A percentile compares a stretch with the other conserved stretches of the same genome.
Conservation (phyloP, 495 filamentous ascomycete species). For the Geopyxis carbonaria region DNA sequence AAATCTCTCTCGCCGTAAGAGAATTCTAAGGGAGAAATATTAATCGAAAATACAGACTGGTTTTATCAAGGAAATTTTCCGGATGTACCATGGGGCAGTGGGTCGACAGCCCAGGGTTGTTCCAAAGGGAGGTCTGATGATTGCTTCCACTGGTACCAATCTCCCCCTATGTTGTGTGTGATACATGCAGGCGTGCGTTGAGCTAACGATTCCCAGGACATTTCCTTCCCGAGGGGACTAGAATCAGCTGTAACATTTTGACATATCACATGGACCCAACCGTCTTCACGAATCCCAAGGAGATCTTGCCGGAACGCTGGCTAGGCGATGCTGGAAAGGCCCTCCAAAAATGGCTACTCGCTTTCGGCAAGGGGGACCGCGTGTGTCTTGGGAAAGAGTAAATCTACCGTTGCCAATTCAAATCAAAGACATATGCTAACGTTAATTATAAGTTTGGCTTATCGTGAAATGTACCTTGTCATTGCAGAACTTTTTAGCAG, state of each 20-base stretch:
- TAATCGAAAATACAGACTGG: no score
- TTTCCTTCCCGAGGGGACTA: constrained; percentile 7
- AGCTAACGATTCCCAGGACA: no score
- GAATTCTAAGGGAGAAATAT: not conserved
- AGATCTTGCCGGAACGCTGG: constrained; percentile 1
- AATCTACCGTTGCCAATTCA: constrained; percentile 3
- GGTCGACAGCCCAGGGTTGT: constrained; percentile 7
- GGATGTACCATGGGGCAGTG: not conserved
- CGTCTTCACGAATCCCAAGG: not conserved
- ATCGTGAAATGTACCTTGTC: constrained; percentile 31
- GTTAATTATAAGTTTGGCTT: constrained; percentile 30
- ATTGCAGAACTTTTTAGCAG: constrained; percentile 31
- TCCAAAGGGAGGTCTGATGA: constrained; percentile 3
- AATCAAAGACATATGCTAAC: no score
- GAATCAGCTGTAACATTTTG: not conserved
- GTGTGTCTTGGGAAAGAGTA: constrained; percentile 34
- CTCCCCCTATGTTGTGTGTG: no score
- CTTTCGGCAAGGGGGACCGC: constrained; percentile 32
- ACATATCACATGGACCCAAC: not conserved
- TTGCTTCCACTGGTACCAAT: constrained; percentile 1
- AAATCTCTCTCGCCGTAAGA: not conserved
- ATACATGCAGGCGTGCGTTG: no score
- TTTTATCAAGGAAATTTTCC: constrained; percentile 1
- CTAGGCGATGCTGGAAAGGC: not conserved
- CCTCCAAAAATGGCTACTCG: constrained; percentile 21